Evolutionary conservation across 2,329 filamentous ascomycete genomes (phyloP).

Genomic region (Ascochyta lentis): DNA sequence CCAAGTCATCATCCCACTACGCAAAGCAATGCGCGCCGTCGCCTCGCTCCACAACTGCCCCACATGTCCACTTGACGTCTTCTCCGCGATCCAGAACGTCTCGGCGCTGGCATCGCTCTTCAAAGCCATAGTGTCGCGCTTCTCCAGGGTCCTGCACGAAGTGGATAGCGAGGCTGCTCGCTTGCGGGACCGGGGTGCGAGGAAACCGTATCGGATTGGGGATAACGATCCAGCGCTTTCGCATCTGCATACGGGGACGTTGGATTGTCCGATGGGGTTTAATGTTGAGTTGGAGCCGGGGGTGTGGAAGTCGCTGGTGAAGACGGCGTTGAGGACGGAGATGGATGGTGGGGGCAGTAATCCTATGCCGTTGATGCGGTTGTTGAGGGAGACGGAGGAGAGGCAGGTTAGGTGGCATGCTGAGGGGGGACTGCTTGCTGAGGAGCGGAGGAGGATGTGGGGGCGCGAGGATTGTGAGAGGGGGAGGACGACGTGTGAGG

Average conservation of each 20-base stretch:
- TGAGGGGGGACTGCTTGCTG: slow-evolving; percentile 14
- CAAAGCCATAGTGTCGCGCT: slow-evolving; percentile 51
- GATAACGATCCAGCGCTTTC: slow-evolving; percentile 48
- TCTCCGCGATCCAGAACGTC: slow-evolving; percentile 55
- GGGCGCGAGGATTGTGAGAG: slow-evolving; percentile 17
- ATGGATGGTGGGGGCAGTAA: slow-evolving; percentile 49
- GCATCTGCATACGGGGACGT: slow-evolving; percentile 53
- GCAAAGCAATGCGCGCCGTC: slow-evolving; percentile 51
- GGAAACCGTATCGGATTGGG: slow-evolving; percentile 53
- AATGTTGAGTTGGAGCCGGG: slow-evolving; percentile 51
- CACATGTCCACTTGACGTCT: slow-evolving; percentile 51
- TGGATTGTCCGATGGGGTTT: slow-evolving; percentile 54
- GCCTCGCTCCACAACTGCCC: slow-evolving; percentile 50
- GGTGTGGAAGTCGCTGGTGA: slow-evolving; percentile 54
- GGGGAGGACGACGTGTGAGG: slow-evolving; percentile 17
- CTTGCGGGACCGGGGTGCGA: slow-evolving; percentile 39
- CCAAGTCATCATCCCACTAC: slow-evolving; percentile 50
- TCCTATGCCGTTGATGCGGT: slow-evolving; percentile 36
- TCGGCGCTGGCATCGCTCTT: slow-evolving; percentile 52
- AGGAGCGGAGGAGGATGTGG: slow-evolving; percentile 33
- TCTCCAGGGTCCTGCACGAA: slow-evolving; percentile 48
- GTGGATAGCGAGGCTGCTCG: slow-evolving; percentile 51
- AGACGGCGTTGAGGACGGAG: slow-evolving; percentile 55
- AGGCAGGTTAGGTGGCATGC: slow-evolving; percentile 54
- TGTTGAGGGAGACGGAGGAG: slow-evolving; percentile 50